Base-by-base conservation (phyloP, 305 asterid genomes). In the Fraxinus angustifolia region DNA sequence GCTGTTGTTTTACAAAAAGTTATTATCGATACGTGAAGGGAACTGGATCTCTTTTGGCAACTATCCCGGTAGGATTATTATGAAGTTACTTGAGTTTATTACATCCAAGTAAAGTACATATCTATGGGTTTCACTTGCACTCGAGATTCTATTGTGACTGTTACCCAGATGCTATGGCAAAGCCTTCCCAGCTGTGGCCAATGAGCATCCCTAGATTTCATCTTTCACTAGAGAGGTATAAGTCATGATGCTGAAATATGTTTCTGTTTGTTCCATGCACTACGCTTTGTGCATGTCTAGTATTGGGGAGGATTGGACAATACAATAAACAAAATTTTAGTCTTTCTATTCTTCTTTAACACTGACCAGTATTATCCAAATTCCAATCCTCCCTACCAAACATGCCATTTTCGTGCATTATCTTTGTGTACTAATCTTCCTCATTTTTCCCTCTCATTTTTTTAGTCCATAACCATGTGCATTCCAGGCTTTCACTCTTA, bases 1-100 rank as follows among this genome's bases (percentile, higher is more conserved):
- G 97, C 68, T 95, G 99, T 87, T 93, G 99, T 84, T 93, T 95
- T 87, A 95, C 98, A 74, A 95, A 95, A 84, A 95, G 99, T 86
- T 95, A 95, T 82, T 95, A 90, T 83, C 92, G 99, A 73, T 95
- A 88, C 26, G 96, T 93, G 83, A 95, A 95, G 90, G 99, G 99
- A 80, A 95, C 99, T 5, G 99, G 99, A 72, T 95, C 98, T 6
- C 90, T 93, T 80, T 84, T 93, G 90, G 98, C 99, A 73, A 92
- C 98, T 58, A 82, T 74, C 60, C 89, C 90, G 87, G 97, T 88
- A 85, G 80, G 85, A 86, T 79, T 81, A 78, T 65, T 14, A 33
- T 75, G 82, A 56, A 53, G 68, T 30, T 73, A 30, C 76, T 38
- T 28, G 35, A 76, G 12, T 53, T 77, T 40, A 11, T 14, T 40